Evolutionary conservation across 2,329 filamentous ascomycete genomes (phyloP).

Genomic region (Aspergillus neoniger): DNA sequence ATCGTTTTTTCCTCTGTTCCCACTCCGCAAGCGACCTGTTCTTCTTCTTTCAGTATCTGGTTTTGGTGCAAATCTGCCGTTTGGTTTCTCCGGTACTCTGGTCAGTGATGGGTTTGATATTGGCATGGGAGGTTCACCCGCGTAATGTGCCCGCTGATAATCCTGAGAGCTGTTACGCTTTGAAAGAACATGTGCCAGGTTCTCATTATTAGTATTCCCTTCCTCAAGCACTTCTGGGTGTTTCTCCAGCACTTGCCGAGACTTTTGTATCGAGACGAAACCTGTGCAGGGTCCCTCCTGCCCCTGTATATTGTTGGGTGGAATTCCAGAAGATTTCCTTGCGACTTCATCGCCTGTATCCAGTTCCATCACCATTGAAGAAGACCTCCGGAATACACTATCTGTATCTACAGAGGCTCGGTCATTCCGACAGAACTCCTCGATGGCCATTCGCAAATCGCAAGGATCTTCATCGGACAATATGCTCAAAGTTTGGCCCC

Average conservation of each 20-base stretch:
- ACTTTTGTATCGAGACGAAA: background rate
- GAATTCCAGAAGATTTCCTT: constrained; percentile 1
- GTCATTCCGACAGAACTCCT: background rate
- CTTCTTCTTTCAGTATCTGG: background rate
- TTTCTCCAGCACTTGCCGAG: background rate
- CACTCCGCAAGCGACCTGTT: background rate
- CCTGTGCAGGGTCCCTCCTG: background rate
- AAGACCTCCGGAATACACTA: constrained; percentile 11
- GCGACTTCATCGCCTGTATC: constrained; percentile 16
- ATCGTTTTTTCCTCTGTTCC: background rate
- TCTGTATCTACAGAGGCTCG: background rate
- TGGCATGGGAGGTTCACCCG: background rate
- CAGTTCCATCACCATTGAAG: constrained; percentile 18
- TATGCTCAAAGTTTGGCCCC: constrained; percentile 10
- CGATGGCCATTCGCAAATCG: constrained; percentile 10
- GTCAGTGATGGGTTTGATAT: background rate
- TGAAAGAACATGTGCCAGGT: background rate
- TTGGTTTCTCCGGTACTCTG: background rate
- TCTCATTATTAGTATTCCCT: background rate
- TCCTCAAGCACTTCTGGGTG: background rate
- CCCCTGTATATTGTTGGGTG: background rate
- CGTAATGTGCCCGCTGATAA: too few species aligned
- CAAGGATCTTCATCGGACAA: constrained; percentile 12
- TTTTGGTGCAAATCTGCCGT: background rate
- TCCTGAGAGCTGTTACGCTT: background rate